phyloP scores from a whole-genome alignment of 1,139 yeast species.

The Saccharomycopsis phalli region DNA sequence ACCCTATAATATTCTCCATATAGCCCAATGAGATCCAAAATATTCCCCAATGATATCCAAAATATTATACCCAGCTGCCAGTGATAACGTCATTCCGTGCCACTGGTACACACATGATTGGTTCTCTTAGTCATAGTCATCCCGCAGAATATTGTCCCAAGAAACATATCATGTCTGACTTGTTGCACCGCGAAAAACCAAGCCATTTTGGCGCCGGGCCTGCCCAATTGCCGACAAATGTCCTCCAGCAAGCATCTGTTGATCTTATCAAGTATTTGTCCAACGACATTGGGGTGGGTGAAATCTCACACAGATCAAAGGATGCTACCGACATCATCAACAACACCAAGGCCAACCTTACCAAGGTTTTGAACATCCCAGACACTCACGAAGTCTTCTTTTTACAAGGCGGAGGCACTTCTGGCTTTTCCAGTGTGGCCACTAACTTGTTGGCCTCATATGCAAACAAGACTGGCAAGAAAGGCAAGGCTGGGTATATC shows the following conservation, averaged over 20 bases:
- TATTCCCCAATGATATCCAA: background rate
- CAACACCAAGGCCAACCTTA: conserved; percentile 60
- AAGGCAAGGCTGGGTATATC: conserved; percentile 78
- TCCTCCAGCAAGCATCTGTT: conserved; percentile 76
- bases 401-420: conserved; percentile 96
- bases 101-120: background rate
- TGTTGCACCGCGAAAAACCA: conserved; percentile 62
- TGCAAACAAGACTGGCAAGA: conserved; percentile 58
- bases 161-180: conserved; percentile 21
- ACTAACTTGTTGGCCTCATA: conserved; percentile 73
- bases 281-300: conserved; percentile 82
- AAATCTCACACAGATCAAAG: conserved; percentile 86
- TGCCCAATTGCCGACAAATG: conserved; percentile 77
- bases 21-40: background rate
- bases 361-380: conserved; percentile 61
- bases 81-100: background rate
- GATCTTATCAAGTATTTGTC: conserved; percentile 67
- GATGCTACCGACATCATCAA: conserved; percentile 74
- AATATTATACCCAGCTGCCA: background rate
- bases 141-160: background rate
- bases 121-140: background rate
- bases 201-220: conserved; percentile 97
- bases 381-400: conserved; percentile 91
- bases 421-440: conserved; percentile 83
- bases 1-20: no score